Evolutionary conservation across 1,139 yeast species (phyloP), one percentile per base, ranked within the genome.

Genomic region (Saccharomyces hybrid): DNA sequence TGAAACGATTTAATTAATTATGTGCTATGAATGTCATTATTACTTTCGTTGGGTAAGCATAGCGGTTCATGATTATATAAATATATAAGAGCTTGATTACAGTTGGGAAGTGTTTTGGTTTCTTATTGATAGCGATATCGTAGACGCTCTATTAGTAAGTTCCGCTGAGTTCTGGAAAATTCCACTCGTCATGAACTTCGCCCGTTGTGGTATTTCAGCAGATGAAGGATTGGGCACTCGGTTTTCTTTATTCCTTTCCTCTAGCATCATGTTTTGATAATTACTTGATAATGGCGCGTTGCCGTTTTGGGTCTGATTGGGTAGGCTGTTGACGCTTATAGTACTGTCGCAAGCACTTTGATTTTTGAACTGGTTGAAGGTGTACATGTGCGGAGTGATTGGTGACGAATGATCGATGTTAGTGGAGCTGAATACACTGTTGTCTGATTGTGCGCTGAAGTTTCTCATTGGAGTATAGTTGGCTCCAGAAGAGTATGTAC

Each of bases 311-410:
- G 34, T 54, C 48, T 58, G 56, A 44, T 57, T 57, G 28, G 63
- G 57, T 27, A 61, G 56, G 52, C 66, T 63, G 49, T 60, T 62
- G 47, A 64, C 64, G 54, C 68, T 64, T 16, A 62, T 25, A 13
- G 65, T 54, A 53, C 66, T 63, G 20, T 63, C 63, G 54, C 66
- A 59, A 13, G 63, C 62, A 44, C 66, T 63, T 34, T 57, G 57
- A 28, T 62, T 60, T n/a, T 54, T 59, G 54, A 58, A 57, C 23
- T 60, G 64, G n/a, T 59, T 58, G 50, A 63, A 63, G n/a, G 64
- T 57, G 56, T 61, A 62, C 59, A 63, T 57, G 27, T 62, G 63
- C 7, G 67, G 67, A 7, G 67, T 64, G 31, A 64, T 56, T 28
- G 67, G 67, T 8, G 67, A 64, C 11, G 62, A 59, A 38, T 57